Evolutionary conservation across 1,284 basidiomycete genomes (phyloP), one percentile per base, ranked within the genome.

Genomic region (Austroboletus niveus): DNA sequence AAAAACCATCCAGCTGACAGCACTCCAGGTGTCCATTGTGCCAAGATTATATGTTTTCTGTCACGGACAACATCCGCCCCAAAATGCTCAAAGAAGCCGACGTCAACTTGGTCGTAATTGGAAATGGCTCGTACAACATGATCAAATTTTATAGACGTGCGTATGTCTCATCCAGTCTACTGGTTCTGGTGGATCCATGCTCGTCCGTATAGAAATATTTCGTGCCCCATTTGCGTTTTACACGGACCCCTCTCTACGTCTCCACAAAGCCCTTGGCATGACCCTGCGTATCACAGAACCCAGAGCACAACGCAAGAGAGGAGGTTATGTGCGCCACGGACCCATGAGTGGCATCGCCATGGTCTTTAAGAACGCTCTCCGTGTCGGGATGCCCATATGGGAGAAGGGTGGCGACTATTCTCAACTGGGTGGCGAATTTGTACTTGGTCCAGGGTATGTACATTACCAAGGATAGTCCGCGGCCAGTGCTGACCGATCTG

Each of bases 401-500:
- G 85, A 86, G 68, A 83, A 82, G 50, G 89, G 87, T 1, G 92
- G 92, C 0, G 86, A 92, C 62, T 72, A 82, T 42, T 70, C 75
- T 46, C 88, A 94, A 68, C 78, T 95, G 30, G 93, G 93, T 15
- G 93, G 93, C 24, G 93, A 95, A 71, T 94, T 95, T 63, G 80
- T 95, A 27, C 78, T 96, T 48, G 89, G 88, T 24, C 88, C 89
- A 43, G 84, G 83, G 84, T 86, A 52, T 63, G 64, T 35, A 3
- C 35, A 15, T 51, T 29, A 4, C 31, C 14, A 3, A 15, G 12
- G 48, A 32, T 47, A 47, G 22, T 30, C 47, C 43, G 57, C 5
- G 53, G 10, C 67, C 51, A 45, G 42, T 51, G 32, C 56, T 52
- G 27, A 58, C 35, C 38, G 8, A 31, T 34, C 17, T 27, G 12